These are phyloP conservation scores for Leccinum fuscescens DNA, from an alignment of 1,284 basidiomycete genomes.

Conservation along the genomic window DNA sequence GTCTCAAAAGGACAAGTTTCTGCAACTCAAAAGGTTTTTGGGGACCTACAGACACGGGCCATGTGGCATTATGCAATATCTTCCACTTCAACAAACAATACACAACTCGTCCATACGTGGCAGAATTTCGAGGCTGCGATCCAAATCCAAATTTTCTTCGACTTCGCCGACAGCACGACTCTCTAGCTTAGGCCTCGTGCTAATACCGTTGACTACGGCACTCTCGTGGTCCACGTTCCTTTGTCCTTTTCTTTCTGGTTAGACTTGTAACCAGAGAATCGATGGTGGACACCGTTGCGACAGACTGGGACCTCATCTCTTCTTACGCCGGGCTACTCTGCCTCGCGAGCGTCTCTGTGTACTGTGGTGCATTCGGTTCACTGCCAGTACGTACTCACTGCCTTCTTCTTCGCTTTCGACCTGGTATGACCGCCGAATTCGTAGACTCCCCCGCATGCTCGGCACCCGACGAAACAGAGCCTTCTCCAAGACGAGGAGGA, in stretches of 20 bases:
- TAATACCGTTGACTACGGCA: not conserved
- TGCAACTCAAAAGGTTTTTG: not conserved
- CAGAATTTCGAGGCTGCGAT: not conserved
- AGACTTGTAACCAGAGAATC: not conserved
- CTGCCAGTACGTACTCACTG: constrained; percentile 49
- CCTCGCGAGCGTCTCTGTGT: constrained; percentile 63
- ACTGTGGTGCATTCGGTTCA: constrained; percentile 65
- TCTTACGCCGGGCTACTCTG: constrained; percentile 66
- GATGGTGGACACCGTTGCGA: constrained; percentile 15
- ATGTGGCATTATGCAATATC: not conserved
- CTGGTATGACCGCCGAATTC: not conserved
- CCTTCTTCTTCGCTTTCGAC: not conserved
- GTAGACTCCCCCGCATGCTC: constrained; percentile 14
- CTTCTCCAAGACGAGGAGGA: constrained; percentile 31
- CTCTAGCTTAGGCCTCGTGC: not conserved
- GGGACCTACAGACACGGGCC: too few relatives aligned
- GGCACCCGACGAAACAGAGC: constrained; percentile 4
- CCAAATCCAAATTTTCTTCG: not conserved
- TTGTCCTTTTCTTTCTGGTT: not conserved
- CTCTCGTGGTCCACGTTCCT: constrained; percentile 2
- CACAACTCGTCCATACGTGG: constrained; percentile 14
- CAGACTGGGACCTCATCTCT: constrained; percentile 59
- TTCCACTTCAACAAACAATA: constrained; percentile 14
- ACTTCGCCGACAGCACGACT: not conserved
- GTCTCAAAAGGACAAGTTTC: not conserved